phyloP scores from a whole-genome alignment of 2,329 filamentous ascomycete species.

The Penicillium expansum region DNA sequence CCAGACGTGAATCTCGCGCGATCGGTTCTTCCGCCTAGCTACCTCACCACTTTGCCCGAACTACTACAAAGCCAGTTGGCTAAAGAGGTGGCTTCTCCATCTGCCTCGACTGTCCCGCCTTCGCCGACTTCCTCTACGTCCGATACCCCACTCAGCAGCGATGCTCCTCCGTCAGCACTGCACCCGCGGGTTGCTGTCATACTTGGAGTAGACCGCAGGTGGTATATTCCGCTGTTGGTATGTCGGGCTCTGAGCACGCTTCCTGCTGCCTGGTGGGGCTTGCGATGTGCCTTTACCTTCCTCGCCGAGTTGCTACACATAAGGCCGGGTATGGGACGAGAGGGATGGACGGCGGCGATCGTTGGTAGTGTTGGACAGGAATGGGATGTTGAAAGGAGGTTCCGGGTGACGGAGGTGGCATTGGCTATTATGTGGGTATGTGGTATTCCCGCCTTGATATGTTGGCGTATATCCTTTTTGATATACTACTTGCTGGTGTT shows the following conservation, averaged over 20 bases:
- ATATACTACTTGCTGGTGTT: background rate
- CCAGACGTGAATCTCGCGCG: conserved; percentile 26
- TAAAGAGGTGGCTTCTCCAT: conserved; percentile 34
- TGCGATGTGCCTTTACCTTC: conserved; percentile 67
- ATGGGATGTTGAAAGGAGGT: conserved; percentile 48
- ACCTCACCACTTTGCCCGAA: conserved; percentile 11
- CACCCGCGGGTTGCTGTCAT: conserved; percentile 77
- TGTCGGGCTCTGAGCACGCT: conserved; percentile 69
- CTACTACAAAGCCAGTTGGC: conserved; percentile 18
- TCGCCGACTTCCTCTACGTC: conserved; percentile 32
- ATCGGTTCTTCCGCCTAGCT: conserved; percentile 13
- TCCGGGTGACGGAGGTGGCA: conserved; percentile 65
- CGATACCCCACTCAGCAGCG: conserved; percentile 29
- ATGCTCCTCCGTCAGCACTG: conserved; percentile 45
- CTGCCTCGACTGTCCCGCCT: conserved; percentile 26
- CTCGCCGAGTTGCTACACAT: conserved; percentile 60
- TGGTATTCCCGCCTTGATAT: background rate
- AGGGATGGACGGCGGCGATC: conserved; percentile 42
- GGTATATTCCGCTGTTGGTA: conserved; percentile 70
- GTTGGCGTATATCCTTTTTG: conserved; percentile 25
- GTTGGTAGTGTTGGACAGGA: conserved; percentile 38
- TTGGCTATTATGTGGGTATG: conserved; percentile 73
- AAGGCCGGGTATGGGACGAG: conserved; percentile 42
- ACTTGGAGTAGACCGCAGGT: conserved; percentile 67
- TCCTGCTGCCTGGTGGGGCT: conserved; percentile 69